phyloP scores from a whole-genome alignment of 106 monocot species.

The Alisma plantagoaquatica region DNA sequence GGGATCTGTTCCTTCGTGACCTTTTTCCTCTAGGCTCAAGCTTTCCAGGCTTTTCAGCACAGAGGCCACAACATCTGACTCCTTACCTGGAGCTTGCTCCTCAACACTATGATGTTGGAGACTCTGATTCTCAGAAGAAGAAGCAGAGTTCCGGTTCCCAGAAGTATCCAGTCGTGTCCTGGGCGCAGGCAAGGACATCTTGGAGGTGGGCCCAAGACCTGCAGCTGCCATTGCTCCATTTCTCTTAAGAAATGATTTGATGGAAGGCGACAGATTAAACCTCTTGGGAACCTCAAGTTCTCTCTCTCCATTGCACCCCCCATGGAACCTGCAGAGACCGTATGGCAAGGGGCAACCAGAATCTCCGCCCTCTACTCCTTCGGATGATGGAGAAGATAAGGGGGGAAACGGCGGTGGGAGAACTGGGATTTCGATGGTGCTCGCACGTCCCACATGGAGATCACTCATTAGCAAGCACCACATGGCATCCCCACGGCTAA shows the following conservation, averaged over 20 bases:
- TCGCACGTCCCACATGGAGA: constrained; percentile 47
- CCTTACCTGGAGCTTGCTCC: neutral
- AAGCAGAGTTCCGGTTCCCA: neutral
- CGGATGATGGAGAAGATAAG: neutral
- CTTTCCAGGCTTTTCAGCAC: constrained; percentile 43
- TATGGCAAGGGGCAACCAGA: neutral
- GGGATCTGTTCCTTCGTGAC: constrained; percentile 22
- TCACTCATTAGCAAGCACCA: constrained; percentile 91
- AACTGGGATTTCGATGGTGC: constrained; percentile 37
- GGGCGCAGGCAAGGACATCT: constrained; percentile 1
- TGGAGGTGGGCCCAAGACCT: neutral
- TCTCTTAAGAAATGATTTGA: constrained; percentile 17
- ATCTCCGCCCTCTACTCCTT: neutral
- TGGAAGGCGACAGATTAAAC: neutral
- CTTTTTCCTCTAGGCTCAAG: constrained; percentile 31
- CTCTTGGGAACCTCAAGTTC: neutral
- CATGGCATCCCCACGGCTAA: constrained; percentile 71
- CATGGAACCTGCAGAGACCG: constrained; percentile 1
- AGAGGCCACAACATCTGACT: constrained; percentile 26
- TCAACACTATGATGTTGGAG: neutral
- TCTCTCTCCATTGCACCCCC: neutral
- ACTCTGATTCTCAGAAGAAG: neutral
- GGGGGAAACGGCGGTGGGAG: neutral
- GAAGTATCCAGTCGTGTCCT: neutral
- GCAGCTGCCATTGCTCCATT: constrained; percentile 5